Percentiles rank a stretch among this genome's conserved stretches.
Conservation (phyloP, 768 basidiomycete species). For the Pleurotus platypus region DNA sequence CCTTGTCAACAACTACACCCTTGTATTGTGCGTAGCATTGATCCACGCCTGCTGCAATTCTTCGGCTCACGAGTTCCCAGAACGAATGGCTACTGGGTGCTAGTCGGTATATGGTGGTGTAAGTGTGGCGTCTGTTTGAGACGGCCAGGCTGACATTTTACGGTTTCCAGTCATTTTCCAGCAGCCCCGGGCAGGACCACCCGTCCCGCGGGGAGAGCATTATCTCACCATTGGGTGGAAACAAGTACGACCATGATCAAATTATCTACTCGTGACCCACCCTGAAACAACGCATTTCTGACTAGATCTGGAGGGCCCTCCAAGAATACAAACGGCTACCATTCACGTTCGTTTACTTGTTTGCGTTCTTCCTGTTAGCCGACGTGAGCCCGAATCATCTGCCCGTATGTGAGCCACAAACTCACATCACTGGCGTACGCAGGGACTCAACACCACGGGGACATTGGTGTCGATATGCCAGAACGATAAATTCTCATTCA, state of each 20-base stretch:
- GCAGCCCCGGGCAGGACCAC: constrained; percentile 77
- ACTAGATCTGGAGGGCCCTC: constrained; percentile 70
- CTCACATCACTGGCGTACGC: neutral
- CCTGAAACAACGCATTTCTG: neutral
- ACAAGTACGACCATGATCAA: constrained; percentile 42
- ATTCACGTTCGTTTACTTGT: constrained; percentile 77
- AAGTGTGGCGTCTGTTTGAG: constrained; percentile 19
- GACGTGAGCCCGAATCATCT: constrained; percentile 44
- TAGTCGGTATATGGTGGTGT: constrained; percentile 90
- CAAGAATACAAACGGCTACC: constrained; percentile 78
- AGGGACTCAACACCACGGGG: constrained; percentile 81
- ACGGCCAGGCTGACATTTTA: neutral
- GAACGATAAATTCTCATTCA: constrained; percentile 77
- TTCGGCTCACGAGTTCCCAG: constrained; percentile 26
- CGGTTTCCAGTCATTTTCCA: constrained; percentile 71
- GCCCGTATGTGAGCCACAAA: neutral
- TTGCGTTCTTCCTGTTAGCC: constrained; percentile 75
- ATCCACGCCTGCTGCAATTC: neutral
- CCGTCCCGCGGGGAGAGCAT: constrained; percentile 69
- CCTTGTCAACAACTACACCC: constrained; percentile 69
- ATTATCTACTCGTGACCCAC: too few species aligned
- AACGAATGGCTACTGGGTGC: constrained; percentile 73
- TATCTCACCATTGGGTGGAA: constrained; percentile 87
- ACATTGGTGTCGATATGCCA: constrained; percentile 76
- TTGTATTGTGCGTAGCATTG: constrained; percentile 51